These are phyloP conservation scores for Carnegiea gigantea DNA, from an alignment of 179 eudicot species.

Conservation along the genomic window DNA sequence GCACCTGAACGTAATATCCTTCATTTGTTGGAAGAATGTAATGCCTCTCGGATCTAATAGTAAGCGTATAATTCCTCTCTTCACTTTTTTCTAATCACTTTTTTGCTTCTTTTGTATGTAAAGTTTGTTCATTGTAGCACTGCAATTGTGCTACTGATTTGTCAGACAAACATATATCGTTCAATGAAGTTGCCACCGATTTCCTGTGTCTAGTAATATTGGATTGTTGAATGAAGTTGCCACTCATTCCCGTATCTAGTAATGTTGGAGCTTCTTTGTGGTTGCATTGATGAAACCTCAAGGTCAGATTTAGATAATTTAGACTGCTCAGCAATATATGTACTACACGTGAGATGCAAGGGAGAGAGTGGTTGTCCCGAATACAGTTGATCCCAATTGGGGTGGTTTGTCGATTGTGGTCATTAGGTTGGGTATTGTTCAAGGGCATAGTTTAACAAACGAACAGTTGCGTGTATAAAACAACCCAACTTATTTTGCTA, in stretches of 20 bases:
- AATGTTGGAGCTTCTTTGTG: not conserved
- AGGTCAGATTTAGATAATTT: not conserved
- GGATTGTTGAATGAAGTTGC: not conserved
- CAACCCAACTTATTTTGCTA: no score
- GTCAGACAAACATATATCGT: not conserved
- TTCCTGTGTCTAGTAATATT: not conserved
- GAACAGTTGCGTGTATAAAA: no score
- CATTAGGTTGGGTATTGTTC: no score
- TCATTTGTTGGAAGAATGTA: constrained; percentile 64
- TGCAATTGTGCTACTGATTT: constrained; percentile 4
- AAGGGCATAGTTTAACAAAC: no score
- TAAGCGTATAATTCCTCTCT: not conserved
- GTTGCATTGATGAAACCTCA: not conserved
- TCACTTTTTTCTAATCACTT: not conserved
- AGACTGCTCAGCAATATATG: no score
- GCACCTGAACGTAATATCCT: constrained; percentile 78
- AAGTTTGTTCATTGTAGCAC: constrained; percentile 20
- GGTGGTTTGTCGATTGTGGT: no score
- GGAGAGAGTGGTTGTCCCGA: no score
- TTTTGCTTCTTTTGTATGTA: constrained; percentile 22
- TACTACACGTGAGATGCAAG: no score
- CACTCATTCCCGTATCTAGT: not conserved
- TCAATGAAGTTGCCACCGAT: not conserved
- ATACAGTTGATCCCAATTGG: no score
- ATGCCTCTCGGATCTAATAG: constrained; percentile 34